Evolutionary conservation across 1,139 yeast genomes (phyloP), one percentile per base, ranked within the genome.

Genomic region (Hansenula sp.): DNA sequence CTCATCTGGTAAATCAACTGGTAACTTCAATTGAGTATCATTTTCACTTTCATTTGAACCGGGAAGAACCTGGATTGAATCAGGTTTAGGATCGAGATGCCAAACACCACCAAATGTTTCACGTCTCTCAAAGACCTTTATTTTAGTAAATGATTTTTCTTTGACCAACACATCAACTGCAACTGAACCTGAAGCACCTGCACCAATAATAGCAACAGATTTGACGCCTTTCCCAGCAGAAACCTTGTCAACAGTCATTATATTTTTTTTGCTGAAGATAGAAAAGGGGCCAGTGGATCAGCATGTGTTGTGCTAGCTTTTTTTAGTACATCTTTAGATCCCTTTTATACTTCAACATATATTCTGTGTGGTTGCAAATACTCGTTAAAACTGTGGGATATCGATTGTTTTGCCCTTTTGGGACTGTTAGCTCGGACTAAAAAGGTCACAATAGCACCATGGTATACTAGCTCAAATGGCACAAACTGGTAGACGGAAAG

Each of bases 111-210:
- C 78, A n/a, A 65, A 54, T 6, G 56, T 59, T 12, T 57, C 43
- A 40, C 71, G 59, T 43, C 73, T 59, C 45, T 73, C 78, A 48
- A 70, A 72, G 4, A 67, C 48, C 2, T 54, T 52, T 30, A 68
- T 54, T 27, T 54, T 54, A 8, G 52, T 54, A 44, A 67, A 66
- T 4, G 54, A 48, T 2, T 40, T 21, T 41, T 71, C 71, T 34
- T 64, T 61, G 3, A 68, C 50, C 6, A 72, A 52, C n/a, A 63
- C 51, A 44, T 72, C 74, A 21, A 71, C 57, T 1, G 66, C 60
- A 31, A 71, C 62, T 12, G 74, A 70, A 2, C 77, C 77, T 1
- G 75, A 69, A 4, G 77, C 76, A 0, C 78, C 78, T 19, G 73
- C 77, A 1, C 78, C 77, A 16, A 73, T 70, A 15, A 73, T 61